Conservation (phyloP, 768 basidiomycete species). For the Boletus speciosus region DNA sequence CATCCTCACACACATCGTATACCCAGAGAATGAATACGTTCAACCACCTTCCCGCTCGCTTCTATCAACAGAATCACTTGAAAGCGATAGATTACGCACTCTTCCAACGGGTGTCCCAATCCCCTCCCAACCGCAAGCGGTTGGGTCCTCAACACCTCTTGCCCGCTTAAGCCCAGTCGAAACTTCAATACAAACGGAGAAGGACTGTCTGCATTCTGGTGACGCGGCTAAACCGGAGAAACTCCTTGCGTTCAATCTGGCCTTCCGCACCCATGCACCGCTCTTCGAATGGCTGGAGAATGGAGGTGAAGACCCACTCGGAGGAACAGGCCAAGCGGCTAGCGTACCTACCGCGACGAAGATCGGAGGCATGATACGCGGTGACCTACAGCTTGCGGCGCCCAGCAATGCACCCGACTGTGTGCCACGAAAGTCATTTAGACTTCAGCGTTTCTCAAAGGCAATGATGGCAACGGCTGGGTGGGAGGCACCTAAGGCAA, state of each 20-base stretch:
- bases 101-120: neutral
- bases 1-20: slow-evolving; percentile 18
- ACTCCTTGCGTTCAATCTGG: slow-evolving; percentile 63
- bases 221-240: slow-evolving; percentile 8
- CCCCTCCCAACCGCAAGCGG: neutral
- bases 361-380: neutral
- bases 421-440: slow-evolving; percentile 37
- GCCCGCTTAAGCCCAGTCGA: neutral
- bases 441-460: slow-evolving; percentile 67
- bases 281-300: slow-evolving; percentile 79
- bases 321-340: slow-evolving; percentile 23
- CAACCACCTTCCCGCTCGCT: neutral
- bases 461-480: slow-evolving; percentile 72
- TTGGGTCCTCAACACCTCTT: neutral
- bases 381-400: neutral
- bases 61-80: neutral
- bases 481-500: slow-evolving; percentile 66
- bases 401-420: neutral
- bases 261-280: slow-evolving; percentile 51
- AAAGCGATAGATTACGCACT: neutral
- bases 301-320: slow-evolving; percentile 34
- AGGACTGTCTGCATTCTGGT: neutral
- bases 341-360: neutral
- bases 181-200: neutral
- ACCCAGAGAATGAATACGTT: slow-evolving; percentile 6